Evolutionary conservation across 83 land plant genomes (phyloP).

Genomic region (Thuja plicata): DNA sequence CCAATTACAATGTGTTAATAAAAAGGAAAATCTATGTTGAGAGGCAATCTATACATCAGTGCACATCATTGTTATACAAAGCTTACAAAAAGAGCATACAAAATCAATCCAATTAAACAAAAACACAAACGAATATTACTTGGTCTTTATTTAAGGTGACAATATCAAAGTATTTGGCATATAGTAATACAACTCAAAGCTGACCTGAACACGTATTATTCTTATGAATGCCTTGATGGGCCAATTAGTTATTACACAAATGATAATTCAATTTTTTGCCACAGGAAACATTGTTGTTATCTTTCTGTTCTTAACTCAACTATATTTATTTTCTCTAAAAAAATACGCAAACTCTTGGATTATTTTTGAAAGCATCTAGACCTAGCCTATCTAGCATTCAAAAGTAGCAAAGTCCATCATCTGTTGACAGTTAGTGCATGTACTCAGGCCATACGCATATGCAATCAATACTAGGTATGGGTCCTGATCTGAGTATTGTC

Average conservation of each 20-base stretch:
- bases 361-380: neutral
- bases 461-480: too few relatives aligned
- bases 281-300: neutral
- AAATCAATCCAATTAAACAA: neutral
- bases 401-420: too few relatives aligned
- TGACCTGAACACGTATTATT: neutral
- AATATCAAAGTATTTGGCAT: neutral
- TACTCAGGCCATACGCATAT: too few relatives aligned
- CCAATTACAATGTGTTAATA: neutral
- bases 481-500: too few relatives aligned
- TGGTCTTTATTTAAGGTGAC: neutral
- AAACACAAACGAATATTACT: neutral
- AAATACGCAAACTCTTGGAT: neutral
- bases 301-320: neutral
- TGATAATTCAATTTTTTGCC: neutral
- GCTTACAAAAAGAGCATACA: neutral
- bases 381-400: neutral
- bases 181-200: neutral
- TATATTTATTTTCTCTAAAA: neutral
- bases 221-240: neutral
- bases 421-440: too few relatives aligned
- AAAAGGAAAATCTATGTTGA: neutral
- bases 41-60: neutral
- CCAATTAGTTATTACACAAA: neutral
- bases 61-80: neutral